Evolutionary conservation across 1,284 basidiomycete genomes (phyloP).

Genomic region (Tremellales sp.): DNA sequence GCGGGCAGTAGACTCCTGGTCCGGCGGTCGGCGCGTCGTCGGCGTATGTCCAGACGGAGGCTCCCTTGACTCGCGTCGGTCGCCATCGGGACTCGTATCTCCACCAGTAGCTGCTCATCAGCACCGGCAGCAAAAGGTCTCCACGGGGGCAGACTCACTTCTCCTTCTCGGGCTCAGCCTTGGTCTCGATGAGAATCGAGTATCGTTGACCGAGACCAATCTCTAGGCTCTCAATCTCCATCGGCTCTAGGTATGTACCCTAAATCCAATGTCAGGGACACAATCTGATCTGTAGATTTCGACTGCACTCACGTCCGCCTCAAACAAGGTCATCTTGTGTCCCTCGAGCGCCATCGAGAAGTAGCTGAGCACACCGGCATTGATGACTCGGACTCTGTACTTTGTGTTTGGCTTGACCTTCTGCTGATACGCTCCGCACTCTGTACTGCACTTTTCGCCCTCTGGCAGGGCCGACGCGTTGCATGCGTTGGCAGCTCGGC

Average conservation of each 20-base stretch:
- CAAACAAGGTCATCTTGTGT: slow-evolving; percentile 12
- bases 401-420: slow-evolving; percentile 5
- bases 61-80: slow-evolving; percentile 4
- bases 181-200: slow-evolving; percentile 11
- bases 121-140: not conserved
- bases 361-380: slow-evolving; percentile 2
- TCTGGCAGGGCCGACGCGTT: slow-evolving; percentile 5
- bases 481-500: slow-evolving; percentile 3
- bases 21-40: not conserved
- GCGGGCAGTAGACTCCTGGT: not conserved
- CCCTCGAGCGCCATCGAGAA: slow-evolving; percentile 8
- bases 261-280: not conserved
- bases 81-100: slow-evolving; percentile 6
- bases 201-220: slow-evolving; percentile 8
- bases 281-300: not conserved
- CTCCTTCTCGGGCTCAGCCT: slow-evolving; percentile 2
- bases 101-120: slow-evolving; percentile 6
- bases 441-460: not conserved
- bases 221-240: slow-evolving; percentile 4
- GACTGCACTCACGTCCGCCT: slow-evolving; percentile 9
- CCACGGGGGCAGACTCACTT: not conserved
- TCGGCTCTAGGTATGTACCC: slow-evolving; percentile 8
- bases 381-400: slow-evolving; percentile 9
- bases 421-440: slow-evolving; percentile 7
- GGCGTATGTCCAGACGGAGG: slow-evolving; percentile 5